These are phyloP conservation scores for Rhododendron henanense DNA, from an alignment of 148 eudicot species.

Conservation along the genomic window DNA sequence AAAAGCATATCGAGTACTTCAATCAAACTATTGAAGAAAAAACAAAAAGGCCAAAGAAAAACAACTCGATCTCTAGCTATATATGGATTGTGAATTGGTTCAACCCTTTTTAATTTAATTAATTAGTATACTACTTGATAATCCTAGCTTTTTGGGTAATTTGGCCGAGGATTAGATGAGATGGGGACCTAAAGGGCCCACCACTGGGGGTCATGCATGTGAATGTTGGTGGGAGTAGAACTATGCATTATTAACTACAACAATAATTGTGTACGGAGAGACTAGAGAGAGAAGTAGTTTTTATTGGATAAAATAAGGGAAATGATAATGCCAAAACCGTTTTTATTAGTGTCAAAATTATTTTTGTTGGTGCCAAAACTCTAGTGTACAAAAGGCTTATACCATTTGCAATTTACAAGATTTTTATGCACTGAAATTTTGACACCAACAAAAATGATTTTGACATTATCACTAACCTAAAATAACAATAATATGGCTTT, in stretches of 20 bases:
- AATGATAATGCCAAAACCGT: too few species aligned
- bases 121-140: neutral
- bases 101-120: neutral
- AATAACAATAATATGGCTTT: neutral
- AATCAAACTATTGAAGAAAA: neutral
- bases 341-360: too few species aligned
- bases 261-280: neutral
- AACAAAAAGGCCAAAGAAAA: neutral
- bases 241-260: neutral
- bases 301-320: neutral
- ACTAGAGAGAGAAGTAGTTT: neutral
- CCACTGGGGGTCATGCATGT: constrained; percentile 19
- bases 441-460: too few species aligned
- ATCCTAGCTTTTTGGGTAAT: neutral
- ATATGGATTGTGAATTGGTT: neutral
- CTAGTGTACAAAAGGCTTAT: too few species aligned
- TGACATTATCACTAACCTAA: too few species aligned
- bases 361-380: too few species aligned
- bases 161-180: neutral
- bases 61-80: neutral
- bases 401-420: too few species aligned
- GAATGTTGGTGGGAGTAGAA: constrained; percentile 14
- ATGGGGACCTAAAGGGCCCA: neutral
- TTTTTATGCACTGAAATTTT: too few species aligned
- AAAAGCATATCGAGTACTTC: neutral